Conservation (phyloP, 441 rosid species). For the Hypseocharis bilobata region DNA sequence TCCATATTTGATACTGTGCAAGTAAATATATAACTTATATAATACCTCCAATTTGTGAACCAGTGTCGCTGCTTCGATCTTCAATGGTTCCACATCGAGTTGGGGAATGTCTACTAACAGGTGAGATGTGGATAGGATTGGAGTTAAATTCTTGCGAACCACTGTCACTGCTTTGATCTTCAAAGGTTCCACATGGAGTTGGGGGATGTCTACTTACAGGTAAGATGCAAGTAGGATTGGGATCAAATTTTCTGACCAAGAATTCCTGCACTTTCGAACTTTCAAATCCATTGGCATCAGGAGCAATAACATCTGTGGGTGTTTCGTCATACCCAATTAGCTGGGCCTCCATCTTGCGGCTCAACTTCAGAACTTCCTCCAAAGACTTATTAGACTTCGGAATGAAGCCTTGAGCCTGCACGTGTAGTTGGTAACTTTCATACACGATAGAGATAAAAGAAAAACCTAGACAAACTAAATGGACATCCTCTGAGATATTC, state of each 20-base stretch:
- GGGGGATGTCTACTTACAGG: slow-evolving; percentile 19
- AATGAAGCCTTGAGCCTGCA: slow-evolving; percentile 53
- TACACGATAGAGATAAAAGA: neutral
- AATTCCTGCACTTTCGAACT: slow-evolving; percentile 29
- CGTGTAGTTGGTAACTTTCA: neutral
- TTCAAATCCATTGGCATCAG: slow-evolving; percentile 25
- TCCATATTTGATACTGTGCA: slow-evolving; percentile 8
- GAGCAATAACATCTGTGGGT: slow-evolving; percentile 39
- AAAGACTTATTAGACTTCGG: slow-evolving; percentile 39
- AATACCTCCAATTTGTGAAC: slow-evolving; percentile 24
- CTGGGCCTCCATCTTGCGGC: slow-evolving; percentile 46
- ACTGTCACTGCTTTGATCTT: slow-evolving; percentile 23
- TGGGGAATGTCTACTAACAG: slow-evolving; percentile 16
- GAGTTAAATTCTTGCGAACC: slow-evolving; percentile 15
- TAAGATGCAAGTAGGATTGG: slow-evolving; percentile 13
- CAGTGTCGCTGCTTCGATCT: slow-evolving; percentile 24
- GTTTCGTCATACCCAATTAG: slow-evolving; percentile 80
- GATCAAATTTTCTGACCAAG: slow-evolving; percentile 15
- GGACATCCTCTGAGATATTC: neutral
- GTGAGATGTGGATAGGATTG: slow-evolving; percentile 19
- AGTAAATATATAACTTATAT: slow-evolving; percentile 1
- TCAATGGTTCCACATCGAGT: slow-evolving; percentile 13
- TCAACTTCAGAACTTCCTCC: slow-evolving; percentile 51
- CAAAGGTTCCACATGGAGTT: slow-evolving; percentile 11
- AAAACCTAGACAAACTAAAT: neutral